Evolutionary conservation across 805 yeast species (phyloP).

Genomic region (Teunomyces panamensis): DNA sequence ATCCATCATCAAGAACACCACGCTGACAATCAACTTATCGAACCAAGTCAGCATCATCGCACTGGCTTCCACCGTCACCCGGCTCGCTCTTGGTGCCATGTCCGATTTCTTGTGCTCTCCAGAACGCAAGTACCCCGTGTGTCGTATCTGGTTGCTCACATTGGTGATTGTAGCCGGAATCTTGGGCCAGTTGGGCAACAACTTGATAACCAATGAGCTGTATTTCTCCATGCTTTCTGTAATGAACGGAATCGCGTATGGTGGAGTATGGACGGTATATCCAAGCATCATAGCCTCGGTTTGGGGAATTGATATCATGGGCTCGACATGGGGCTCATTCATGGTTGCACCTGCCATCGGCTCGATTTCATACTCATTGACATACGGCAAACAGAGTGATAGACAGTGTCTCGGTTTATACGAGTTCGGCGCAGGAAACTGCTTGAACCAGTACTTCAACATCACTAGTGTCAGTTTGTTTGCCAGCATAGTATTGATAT

Average conservation of each 20-base stretch:
- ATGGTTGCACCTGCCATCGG: slow-evolving; percentile 89
- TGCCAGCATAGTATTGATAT: slow-evolving; percentile 22
- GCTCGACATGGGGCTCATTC: slow-evolving; percentile 90
- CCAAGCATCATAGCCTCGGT: slow-evolving; percentile 81
- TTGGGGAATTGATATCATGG: slow-evolving; percentile 87
- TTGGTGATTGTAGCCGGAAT: slow-evolving; percentile 26
- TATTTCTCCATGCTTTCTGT: slow-evolving; percentile 31
- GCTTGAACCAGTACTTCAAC: slow-evolving; percentile 27
- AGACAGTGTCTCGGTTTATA: slow-evolving; percentile 20
- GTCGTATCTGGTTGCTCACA: slow-evolving; percentile 33
- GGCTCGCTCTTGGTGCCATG: slow-evolving; percentile 64
- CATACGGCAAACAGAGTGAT: slow-evolving; percentile 68
- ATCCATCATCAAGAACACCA: slow-evolving; percentile 52
- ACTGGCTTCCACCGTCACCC: slow-evolving; percentile 62
- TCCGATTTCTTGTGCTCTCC: slow-evolving; percentile 57
- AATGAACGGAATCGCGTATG: slow-evolving; percentile 69
- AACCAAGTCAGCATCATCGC: slow-evolving; percentile 62
- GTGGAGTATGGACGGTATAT: slow-evolving; percentile 79
- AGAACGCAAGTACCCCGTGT: slow-evolving; percentile 23
- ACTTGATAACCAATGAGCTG: slow-evolving; percentile 1
- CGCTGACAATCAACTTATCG: slow-evolving; percentile 23
- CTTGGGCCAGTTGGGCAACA: slow-evolving; percentile 25
- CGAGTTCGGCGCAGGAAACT: slow-evolving; percentile 10
- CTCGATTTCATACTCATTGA: slow-evolving; percentile 60
- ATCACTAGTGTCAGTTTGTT: slow-evolving; percentile 23